Evolutionary conservation across 345 rosid genomes (phyloP), one percentile per base, ranked within the genome.

Genomic region (Pseudoturritis turrita): DNA sequence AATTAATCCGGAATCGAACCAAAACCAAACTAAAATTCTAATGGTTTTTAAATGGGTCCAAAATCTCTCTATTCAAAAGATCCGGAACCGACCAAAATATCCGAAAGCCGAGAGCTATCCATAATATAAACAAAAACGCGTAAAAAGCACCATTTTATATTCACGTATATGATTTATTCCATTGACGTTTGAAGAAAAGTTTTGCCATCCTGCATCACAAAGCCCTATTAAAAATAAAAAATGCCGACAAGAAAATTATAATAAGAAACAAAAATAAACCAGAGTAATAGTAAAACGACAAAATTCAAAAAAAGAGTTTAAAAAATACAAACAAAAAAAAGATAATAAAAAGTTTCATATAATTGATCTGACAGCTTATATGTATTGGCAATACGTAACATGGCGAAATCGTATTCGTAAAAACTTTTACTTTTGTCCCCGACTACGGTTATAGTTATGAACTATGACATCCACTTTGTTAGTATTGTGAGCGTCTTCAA

Each of bases 341-440:
- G 37, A 19, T 11, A 18, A 5, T 26, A 13, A 44, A 73, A 54
- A 74, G 29, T 22, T 39, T 2, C 23, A 33, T 40, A 51, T 26
- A 59, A 41, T 49, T 29, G 31, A 41, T 58, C 10, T 0, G 70
- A 68, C 74, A 61, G 63, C 74, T 13, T 52, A n/a, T 52, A 75
- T 68, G 69, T 50, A 43, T 31, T 61, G 74, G 64, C 62, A 75
- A 60, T 65, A 49, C 72, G 57, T 57, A 37, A 65, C 26, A 43
- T 15, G 61, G 19, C 15, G 60, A 31, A 23, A 19, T 62, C 39
- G 7, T 19, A 65, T 14, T 33, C 5, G 56, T 64, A 15, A 39
- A 50, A 56, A 57, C 57, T 53, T 68, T 69, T 70, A 69, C 79
- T 62, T 68, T 21, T 54, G 75, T 62, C 53, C 52, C 39, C 37